Evolutionary conservation across 2,329 filamentous ascomycete species (phyloP), one percentile per base, ranked within the genome.

Genomic region (Fusarium verrucosum): DNA sequence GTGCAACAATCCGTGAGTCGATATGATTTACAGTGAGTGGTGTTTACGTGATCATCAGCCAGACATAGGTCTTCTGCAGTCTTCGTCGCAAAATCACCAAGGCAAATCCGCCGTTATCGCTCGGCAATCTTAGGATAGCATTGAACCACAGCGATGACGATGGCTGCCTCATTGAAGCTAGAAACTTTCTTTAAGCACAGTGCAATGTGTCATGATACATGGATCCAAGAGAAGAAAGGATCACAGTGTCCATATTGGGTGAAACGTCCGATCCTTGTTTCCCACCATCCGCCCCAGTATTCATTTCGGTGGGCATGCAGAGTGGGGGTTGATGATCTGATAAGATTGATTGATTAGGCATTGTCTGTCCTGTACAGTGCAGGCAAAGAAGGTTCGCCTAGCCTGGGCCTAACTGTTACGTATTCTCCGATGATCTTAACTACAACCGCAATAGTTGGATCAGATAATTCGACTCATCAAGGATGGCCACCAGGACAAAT

Each of bases 301-400:
- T 58, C 52, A 58, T 58, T 47, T 58, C 52, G 30, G 41, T 11
- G 25, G 28, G 54, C 28, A 20, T 10, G 14, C 20, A 22, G 6
- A 32, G 36, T 56, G 43, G 50, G 41, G 28, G 35, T 7, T 58
- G 52, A 58, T 58, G 51, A 58, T 58, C 54, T 36, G 54, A 58
- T 58, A 58, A 58, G 54, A 58, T 58, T 32, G 14, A 32, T 32
- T 28, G 10, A 6, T 28, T 10, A 6, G 7, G 26, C 8, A 3
- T 28, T 3, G 4, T 14, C 5, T 57, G 35, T 5, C n/a, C 16
- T 30, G 16, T 41, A 44, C 47, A 50, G 47, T 45, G 38, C 33
- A 44, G 30, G n/a, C 5, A 22, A 20, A 52, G 16, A 32, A 30
- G 14, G 16, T 26, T 32, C 14, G 37, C 2, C 10, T 25, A 50